Evolutionary conservation across 1,139 yeast species (phyloP), one percentile per base, ranked within the genome.

Genomic region (Debaryomyces psychrophilus): DNA sequence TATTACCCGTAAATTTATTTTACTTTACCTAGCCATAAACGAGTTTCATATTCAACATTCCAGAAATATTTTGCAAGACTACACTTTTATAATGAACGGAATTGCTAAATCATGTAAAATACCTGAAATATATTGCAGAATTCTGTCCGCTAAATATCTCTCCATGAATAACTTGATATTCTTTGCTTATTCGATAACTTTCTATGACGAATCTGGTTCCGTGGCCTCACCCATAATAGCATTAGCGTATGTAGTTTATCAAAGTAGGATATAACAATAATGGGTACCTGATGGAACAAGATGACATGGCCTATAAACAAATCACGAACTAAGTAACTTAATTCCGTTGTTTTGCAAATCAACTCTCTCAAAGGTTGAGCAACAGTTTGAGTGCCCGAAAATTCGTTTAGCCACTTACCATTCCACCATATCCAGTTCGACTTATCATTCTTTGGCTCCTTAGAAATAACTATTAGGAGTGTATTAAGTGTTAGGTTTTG

Each of bases 211-310:
- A 79, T 60, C 54, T 81, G 78, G 51, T 71, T 63, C 1, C 79
- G 75, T 1, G 96, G 96, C 42, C 74, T 77, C 44, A 89, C 69
- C 97, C 97, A 90, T 62, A 90, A 82, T 38, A 90, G 69, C 76
- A 87, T 77, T 65, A 85, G 70, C 1, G 95, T 81, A 60, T 90
- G 97, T 84, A 90, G 82, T 46, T 76, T 76, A 60, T 89, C 93
- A 40, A 79, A 69, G 54, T 73, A 79, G 0, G 87, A 88, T 26
- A 82, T 63, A 26, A 81, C 62, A 33, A 82, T 59, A 6, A 82
- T 53, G 2, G 87, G 87, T 9, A 79, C 52, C 51, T 81, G 85
- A 2, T 70, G 57, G 43, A 78, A 67, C 45, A 82, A 61, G 3
- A 83, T 67, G 20, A 73, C 53, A 57, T 83, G 87, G 0, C 83